These are phyloP conservation scores for Gentiana straminea DNA, from an alignment of 257 asterid species.

Conservation along the genomic window DNA sequence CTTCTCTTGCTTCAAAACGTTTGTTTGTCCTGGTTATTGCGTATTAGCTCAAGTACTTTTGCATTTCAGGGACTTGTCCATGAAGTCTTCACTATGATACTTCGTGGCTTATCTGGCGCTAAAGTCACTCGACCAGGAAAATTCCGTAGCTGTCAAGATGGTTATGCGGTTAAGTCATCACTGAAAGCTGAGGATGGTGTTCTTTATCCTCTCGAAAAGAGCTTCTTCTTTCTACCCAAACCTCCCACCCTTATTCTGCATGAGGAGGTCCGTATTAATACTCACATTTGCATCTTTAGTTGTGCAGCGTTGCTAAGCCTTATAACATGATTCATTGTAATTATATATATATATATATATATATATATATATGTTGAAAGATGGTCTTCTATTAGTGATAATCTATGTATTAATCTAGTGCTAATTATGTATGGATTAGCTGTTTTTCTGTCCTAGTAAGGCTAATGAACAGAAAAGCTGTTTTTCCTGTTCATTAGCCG, in stretches of 20 bases:
- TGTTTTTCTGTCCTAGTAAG: too few relatives aligned
- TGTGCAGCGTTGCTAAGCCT: too few relatives aligned
- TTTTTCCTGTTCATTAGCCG: too few relatives aligned
- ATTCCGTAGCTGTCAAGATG: conserved; percentile 77
- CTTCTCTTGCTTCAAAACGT: neutral
- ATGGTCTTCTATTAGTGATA: too few relatives aligned
- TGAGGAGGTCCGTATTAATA: conserved; percentile 49
- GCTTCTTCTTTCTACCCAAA: conserved; percentile 96
- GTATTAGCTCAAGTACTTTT: conserved; percentile 7
- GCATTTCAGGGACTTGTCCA: conserved; percentile 69
- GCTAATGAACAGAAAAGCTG: too few relatives aligned
- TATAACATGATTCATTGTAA: too few relatives aligned
- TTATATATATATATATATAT: too few relatives aligned
- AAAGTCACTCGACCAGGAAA: conserved; percentile 90
- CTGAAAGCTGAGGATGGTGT: conserved; percentile 99
- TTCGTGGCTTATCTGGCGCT: conserved; percentile 91
- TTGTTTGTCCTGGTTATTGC: neutral
- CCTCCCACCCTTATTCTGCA: conserved; percentile 96
- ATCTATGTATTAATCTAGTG: too few relatives aligned
- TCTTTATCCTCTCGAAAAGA: conserved; percentile 96
- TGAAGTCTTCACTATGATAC: conserved; percentile 55
- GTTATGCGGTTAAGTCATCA: conserved; percentile 95
- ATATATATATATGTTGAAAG: too few relatives aligned
- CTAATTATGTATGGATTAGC: too few relatives aligned
- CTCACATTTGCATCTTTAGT: too few relatives aligned